Evolutionary conservation across 164 flowering plant genomes (phyloP).

Genomic region (Brasenia schreberi): DNA sequence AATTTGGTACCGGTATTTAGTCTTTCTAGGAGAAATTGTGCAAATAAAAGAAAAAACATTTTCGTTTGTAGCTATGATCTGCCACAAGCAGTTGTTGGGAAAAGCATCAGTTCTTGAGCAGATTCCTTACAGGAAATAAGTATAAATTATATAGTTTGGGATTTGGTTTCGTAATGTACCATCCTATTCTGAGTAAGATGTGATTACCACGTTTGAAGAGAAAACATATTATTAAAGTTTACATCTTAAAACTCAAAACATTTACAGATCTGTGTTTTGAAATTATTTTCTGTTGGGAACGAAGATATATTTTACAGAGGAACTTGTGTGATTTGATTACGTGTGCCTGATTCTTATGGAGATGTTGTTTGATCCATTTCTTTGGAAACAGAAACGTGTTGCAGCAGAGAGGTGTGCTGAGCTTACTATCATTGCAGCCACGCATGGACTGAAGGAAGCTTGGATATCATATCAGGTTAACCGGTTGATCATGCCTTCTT

Average conservation of each 20-base stretch:
- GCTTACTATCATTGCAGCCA: conserved; percentile 73
- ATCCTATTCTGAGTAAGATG: not conserved
- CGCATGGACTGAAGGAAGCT: conserved; percentile 85
- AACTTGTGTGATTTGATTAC: not conserved
- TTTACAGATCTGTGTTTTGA: not conserved
- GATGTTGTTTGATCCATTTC: not conserved
- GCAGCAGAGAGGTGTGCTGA: conserved; percentile 84
- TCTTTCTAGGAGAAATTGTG: too few relatives aligned
- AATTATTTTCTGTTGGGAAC: not conserved
- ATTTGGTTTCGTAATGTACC: not conserved
- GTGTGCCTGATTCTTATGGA: not conserved
- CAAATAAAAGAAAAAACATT: too few relatives aligned
- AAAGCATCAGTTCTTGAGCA: too few relatives aligned
- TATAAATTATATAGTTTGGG: not conserved
- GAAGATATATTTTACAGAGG: not conserved
- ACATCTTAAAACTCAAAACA: too few relatives aligned
- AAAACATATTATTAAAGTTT: not conserved
- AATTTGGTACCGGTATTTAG: too few relatives aligned
- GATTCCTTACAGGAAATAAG: not conserved
- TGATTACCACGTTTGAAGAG: not conserved
- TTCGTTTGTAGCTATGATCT: too few relatives aligned
- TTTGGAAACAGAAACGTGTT: conserved; percentile 52
- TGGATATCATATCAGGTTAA: conserved; percentile 94
- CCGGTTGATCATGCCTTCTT: too few relatives aligned
- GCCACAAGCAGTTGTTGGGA: too few relatives aligned